Base-by-base conservation (phyloP, 345 rosid species). In the Salix exigua region DNA sequence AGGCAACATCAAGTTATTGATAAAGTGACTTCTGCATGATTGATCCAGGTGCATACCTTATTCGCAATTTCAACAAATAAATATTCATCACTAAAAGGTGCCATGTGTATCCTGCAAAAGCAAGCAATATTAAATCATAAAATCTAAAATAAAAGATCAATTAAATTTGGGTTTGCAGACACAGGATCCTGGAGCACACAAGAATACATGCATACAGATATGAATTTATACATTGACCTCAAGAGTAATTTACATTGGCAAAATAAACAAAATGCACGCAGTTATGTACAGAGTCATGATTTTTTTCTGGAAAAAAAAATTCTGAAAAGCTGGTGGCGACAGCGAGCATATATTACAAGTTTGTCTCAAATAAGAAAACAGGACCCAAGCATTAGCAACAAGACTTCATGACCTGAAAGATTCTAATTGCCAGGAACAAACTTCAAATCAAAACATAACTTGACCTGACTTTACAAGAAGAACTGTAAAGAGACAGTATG, bases 61-160 rank as follows among this genome's bases (percentile, higher is more conserved):
- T 91, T 96, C 58, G 99, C 99, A 86, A 96, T 90, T 90, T 96
- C 99, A 85, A 89, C 81, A 83, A 86, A 96, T n/a, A 96, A 86
- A 79, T 89, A 96, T 75, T 96, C 99, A 85, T 96, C 99, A 6
- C 94, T 93, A 76, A 96, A 96, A 82, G 99, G 99, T 73, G 99
- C 98, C 98, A 93, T 91, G 79, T 96, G 98, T 80, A 96, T 91
- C 97, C 99, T 96, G 87, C 89, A 87, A 75, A 28, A 78, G 67
- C n/a, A 77, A 64, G 61, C 65, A 77, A 55, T 70, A 66, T 79
- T 69, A 44, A 37, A 37, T 73, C 13, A 73, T 65, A 67, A 71
- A 68, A 73, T 71, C 61, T 72, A 78, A 61, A 73, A 37, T n/a
- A 72, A n/a, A 35, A 73, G 19, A 31, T 17, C n/a, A 63, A 63